Evolutionary conservation across 1,139 yeast genomes (phyloP).

Genomic region (Ogataea hybrid): DNA sequence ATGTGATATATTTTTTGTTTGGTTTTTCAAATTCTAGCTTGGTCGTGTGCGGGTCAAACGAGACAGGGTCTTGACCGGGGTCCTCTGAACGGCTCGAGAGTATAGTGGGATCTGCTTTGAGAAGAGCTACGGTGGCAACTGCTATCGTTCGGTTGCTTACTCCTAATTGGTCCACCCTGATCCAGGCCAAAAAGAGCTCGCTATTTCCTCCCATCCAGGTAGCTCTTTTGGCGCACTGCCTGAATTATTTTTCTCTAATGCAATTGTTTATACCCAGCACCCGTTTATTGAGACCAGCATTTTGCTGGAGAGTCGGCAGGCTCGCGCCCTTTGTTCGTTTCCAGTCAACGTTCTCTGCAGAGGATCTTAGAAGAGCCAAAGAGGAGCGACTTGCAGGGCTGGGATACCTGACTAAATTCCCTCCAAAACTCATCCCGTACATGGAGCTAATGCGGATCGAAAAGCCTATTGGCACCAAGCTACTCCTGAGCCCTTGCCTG

Average conservation of each 20-base stretch:
- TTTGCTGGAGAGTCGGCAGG: background rate
- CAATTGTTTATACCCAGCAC: constrained; percentile 1
- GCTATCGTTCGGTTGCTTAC: too few relatives aligned
- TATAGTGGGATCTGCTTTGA: too few relatives aligned
- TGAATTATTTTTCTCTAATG: constrained; percentile 1
- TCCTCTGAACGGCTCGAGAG: too few relatives aligned
- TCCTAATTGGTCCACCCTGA: background rate
- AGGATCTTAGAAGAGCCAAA: constrained; percentile 57
- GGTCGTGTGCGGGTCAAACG: constrained; percentile 6
- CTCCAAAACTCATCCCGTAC: constrained; percentile 76
- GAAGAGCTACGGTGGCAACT: too few relatives aligned
- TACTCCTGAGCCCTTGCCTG: constrained; percentile 74
- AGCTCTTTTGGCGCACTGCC: constrained; percentile 2
- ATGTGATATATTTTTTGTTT: constrained; percentile 5
- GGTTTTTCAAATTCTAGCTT: constrained; percentile 8
- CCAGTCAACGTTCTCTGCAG: constrained; percentile 42
- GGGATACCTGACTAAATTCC: constrained; percentile 62
- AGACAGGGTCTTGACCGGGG: background rate
- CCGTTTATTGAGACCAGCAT: constrained; percentile 4
- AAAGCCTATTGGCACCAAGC: constrained; percentile 90
- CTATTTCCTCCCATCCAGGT: too few relatives aligned
- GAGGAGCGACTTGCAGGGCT: constrained; percentile 55
- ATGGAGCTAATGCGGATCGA: constrained; percentile 90
- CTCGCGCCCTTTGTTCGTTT: background rate
- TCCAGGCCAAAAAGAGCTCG: too few relatives aligned